Evolutionary conservation across 2,329 filamentous ascomycete genomes (phyloP).

Genomic region (Monilinia fructicola): DNA sequence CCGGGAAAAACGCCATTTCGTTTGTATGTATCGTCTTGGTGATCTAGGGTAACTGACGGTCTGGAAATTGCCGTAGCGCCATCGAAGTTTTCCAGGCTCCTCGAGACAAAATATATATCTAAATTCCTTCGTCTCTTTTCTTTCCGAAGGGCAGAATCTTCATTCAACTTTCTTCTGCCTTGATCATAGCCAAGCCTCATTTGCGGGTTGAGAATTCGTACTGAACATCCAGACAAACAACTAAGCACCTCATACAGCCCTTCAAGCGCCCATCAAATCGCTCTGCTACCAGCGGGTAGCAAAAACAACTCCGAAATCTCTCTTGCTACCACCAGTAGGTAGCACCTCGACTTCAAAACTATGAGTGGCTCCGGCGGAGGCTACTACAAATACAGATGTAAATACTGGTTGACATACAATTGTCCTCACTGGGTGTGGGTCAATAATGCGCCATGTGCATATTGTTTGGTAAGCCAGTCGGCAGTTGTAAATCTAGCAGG

Average conservation of each 20-base stretch:
- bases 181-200: not conserved
- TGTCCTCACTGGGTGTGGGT: conserved; percentile 57
- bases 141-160: not conserved
- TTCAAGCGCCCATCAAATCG: not conserved
- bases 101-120: not conserved
- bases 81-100: not conserved
- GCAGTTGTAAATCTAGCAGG: conserved; percentile 11
- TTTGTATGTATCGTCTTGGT: not conserved
- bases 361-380: conserved; percentile 40
- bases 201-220: not conserved
- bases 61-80: not conserved
- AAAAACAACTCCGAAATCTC: conserved; percentile 24
- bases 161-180: not conserved
- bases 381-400: conserved; percentile 55
- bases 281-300: conserved; percentile 11
- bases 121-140: not conserved
- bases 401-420: conserved; percentile 53
- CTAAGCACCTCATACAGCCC: not conserved
- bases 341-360: conserved; percentile 31
- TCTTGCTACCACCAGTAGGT: conserved; percentile 27
- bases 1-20: not conserved
- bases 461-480: conserved; percentile 48
- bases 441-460: conserved; percentile 50
- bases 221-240: not conserved
- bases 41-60: not conserved